Percentiles rank a stretch among this genome's conserved stretches.
phyloP scores from a whole-genome alignment of 1,139 yeast species.

The Hyphopichia fennica region DNA sequence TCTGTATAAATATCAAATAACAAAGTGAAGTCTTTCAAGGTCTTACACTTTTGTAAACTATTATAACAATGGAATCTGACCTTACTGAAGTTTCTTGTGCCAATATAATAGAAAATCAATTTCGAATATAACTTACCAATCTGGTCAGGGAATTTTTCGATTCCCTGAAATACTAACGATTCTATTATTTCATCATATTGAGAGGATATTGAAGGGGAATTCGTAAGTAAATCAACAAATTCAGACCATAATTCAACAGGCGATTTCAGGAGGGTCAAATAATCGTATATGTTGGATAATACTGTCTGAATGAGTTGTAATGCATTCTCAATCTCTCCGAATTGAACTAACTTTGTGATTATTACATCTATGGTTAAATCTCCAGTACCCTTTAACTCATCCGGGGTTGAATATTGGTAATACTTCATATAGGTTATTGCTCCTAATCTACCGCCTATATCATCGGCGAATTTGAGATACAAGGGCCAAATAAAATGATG shows the following conservation, averaged over 20 bases:
- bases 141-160: constrained; percentile 61
- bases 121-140: constrained; percentile 49
- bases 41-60: constrained; percentile 46
- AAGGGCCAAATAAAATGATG: constrained; percentile 65
- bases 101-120: constrained; percentile 50
- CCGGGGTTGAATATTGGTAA: constrained; percentile 27
- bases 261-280: constrained; percentile 13
- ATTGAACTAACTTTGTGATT: constrained; percentile 23
- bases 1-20: constrained; percentile 66
- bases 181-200: constrained; percentile 23
- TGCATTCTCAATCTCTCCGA: constrained; percentile 19
- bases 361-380: constrained; percentile 14
- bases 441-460: constrained; percentile 43
- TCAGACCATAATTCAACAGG: constrained; percentile 39
- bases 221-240: constrained; percentile 45
- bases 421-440: constrained; percentile 45
- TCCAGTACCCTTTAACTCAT: constrained; percentile 7
- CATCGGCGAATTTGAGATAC: constrained; percentile 52
- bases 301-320: constrained; percentile 14
- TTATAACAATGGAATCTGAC: constrained; percentile 51
- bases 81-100: constrained; percentile 29
- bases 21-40: constrained; percentile 62
- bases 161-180: constrained; percentile 19
- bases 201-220: constrained; percentile 8
- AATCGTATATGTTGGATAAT: constrained; percentile 11